Evolutionary conservation across 768 basidiomycete species (phyloP).

Genomic region (Austroboletus eburneus): DNA sequence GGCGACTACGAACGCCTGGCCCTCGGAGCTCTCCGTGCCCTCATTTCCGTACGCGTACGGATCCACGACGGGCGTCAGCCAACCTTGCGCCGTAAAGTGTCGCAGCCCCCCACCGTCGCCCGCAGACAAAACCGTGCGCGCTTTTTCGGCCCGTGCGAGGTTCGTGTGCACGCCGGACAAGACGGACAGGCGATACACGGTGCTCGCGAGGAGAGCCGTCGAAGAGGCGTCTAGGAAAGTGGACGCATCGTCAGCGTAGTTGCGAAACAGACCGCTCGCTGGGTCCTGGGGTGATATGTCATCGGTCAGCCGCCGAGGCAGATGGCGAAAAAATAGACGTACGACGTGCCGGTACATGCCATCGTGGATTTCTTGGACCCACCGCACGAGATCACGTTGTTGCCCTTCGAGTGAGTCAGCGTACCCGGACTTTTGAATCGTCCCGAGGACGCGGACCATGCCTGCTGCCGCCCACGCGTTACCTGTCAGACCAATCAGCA

Average conservation of each 20-base stretch:
- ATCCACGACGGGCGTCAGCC: conserved; percentile 73
- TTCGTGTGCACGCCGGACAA: conserved; percentile 45
- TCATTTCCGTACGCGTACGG: conserved; percentile 49
- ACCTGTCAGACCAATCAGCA: conserved; percentile 37
- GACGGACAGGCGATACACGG: conserved; percentile 69
- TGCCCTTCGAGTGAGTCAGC: conserved; percentile 44
- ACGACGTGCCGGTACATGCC: conserved; percentile 65
- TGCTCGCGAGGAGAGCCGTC: conserved; percentile 69
- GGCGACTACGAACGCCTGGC: conserved; percentile 72
- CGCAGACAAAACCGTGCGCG: conserved; percentile 41
- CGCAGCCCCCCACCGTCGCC: conserved; percentile 19
- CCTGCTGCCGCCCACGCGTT: conserved; percentile 90
- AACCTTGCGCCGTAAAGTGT: conserved; percentile 58
- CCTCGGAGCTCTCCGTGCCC: conserved; percentile 65
- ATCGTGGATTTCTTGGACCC: conserved; percentile 70
- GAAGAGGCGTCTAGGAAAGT: conserved; percentile 73
- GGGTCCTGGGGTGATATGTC: not conserved
- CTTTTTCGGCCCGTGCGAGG: conserved; percentile 60
- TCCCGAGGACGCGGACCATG: conserved; percentile 77
- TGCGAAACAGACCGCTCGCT: conserved; percentile 44
- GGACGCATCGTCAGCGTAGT: conserved; percentile 58
- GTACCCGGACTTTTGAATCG: conserved; percentile 61
- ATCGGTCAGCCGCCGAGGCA: not conserved
- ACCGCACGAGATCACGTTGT: conserved; percentile 54
- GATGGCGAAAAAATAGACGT: conserved; percentile 22